phyloP scores from a whole-genome alignment of 805 yeast genomes.

The Candida incommunis region DNA sequence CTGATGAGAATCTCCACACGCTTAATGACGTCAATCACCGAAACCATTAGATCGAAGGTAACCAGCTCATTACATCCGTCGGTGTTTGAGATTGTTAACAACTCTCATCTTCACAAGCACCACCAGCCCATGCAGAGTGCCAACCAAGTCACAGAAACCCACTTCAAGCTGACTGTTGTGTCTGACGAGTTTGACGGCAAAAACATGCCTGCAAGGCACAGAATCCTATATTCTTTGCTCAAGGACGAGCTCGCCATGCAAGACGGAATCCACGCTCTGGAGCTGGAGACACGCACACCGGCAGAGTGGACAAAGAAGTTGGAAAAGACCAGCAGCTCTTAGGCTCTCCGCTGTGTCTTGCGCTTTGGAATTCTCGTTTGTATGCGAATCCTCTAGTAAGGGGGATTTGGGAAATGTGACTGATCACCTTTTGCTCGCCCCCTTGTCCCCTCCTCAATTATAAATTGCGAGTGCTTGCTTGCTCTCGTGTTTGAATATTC shows the following conservation, averaged over 20 bases:
- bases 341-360: background rate
- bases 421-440: no score
- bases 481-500: no score
- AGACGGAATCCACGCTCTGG: constrained; percentile 78
- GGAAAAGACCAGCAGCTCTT: no score
- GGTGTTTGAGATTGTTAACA: constrained; percentile 47
- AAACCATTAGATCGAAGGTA: constrained; percentile 32
- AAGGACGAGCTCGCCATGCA: constrained; percentile 51
- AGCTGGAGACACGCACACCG: constrained; percentile 66
- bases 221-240: constrained; percentile 54
- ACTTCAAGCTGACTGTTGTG: constrained; percentile 61
- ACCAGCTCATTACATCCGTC: constrained; percentile 29
- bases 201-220: constrained; percentile 59
- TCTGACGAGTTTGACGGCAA: constrained; percentile 55
- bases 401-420: no score
- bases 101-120: constrained; percentile 77
- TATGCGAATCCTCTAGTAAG: no score
- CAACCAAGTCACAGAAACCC: constrained; percentile 60
- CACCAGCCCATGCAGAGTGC: constrained; percentile 75
- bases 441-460: no score
- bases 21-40: constrained; percentile 31
- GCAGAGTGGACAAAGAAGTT: constrained; percentile 26
- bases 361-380: no score
- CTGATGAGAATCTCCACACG: constrained; percentile 15
- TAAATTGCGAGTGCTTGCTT: no score